Evolutionary conservation across 2,329 filamentous ascomycete genomes (phyloP).

Genomic region (Paraphaeosphaeria sporulosa): DNA sequence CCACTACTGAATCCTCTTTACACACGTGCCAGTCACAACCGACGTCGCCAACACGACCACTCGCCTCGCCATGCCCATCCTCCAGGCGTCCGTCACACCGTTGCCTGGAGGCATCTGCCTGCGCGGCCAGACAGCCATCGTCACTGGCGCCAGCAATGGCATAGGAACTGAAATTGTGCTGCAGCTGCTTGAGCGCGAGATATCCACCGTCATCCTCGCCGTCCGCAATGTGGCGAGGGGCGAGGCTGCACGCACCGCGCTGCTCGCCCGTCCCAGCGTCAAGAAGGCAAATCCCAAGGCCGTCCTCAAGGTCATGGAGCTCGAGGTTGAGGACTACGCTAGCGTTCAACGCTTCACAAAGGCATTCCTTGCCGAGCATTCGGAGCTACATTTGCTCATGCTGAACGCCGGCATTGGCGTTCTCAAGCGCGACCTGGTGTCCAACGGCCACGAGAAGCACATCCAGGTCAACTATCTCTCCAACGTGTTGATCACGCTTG

Average conservation of each 20-base stretch:
- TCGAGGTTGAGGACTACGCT: constrained; percentile 20
- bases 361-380: constrained; percentile 18
- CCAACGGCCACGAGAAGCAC: constrained; percentile 39
- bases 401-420: constrained; percentile 37
- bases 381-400: constrained; percentile 32
- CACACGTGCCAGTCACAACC: neutral
- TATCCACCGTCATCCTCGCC: constrained; percentile 31
- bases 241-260: constrained; percentile 25
- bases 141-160: constrained; percentile 45
- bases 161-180: constrained; percentile 31
- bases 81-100: constrained; percentile 8
- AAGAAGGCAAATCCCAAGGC: constrained; percentile 21
- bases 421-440: constrained; percentile 14
- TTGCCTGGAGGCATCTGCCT: constrained; percentile 7
- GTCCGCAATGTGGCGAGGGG: constrained; percentile 34
- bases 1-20: neutral
- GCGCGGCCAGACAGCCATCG: constrained; percentile 48
- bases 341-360: constrained; percentile 13
- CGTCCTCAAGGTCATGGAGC: constrained; percentile 25
- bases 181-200: constrained; percentile 29
- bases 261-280: constrained; percentile 16
- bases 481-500: constrained; percentile 33
- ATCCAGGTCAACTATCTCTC: constrained; percentile 61
- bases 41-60: neutral
- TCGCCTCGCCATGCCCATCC: constrained; percentile 1